phyloP scores from a whole-genome alignment of 2,329 filamentous ascomycete genomes.

The Neurospora sp. region DNA sequence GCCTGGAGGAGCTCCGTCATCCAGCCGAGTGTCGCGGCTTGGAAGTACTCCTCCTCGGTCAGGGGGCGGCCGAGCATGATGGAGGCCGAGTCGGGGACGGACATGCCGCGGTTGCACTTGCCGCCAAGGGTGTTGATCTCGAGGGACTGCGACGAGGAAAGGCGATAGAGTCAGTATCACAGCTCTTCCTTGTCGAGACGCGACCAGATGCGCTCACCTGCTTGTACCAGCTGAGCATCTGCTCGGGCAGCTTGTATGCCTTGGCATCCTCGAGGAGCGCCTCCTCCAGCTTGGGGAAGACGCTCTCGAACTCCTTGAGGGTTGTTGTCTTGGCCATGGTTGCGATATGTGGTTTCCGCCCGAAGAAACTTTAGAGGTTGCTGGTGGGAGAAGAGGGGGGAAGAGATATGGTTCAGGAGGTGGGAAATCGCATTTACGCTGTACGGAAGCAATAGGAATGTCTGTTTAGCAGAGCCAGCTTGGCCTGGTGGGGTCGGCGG shows the following conservation, averaged over 20 bases:
- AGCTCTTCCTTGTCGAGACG: background rate
- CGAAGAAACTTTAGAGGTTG: background rate
- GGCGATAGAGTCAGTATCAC: background rate
- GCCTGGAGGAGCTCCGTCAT: conserved; percentile 96
- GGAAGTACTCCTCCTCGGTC: conserved; percentile 75
- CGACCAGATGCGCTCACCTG: conserved; percentile 43
- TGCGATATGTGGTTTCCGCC: conserved; percentile 2
- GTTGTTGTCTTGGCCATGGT: conserved; percentile 63
- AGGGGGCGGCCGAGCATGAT: conserved; percentile 66
- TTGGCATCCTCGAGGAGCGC: conserved; percentile 71
- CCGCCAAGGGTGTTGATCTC: conserved; percentile 83
- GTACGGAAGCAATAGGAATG: background rate
- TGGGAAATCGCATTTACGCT: background rate
- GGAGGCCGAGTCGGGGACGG: conserved; percentile 82
- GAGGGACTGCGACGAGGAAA: conserved; percentile 49
- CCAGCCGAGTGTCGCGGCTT: conserved; percentile 84
- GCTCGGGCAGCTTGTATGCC: conserved; percentile 72
- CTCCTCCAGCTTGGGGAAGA: conserved; percentile 79
- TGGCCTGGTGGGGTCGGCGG: background rate
- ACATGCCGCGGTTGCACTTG: conserved; percentile 99
- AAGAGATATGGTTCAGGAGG: background rate
- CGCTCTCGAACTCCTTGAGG: conserved; percentile 76
- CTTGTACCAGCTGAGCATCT: conserved; percentile 80
- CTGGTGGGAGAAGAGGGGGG: background rate
- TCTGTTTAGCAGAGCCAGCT: background rate